Evolutionary conservation across 2,329 filamentous ascomycete species (phyloP).

Genomic region (Lasiodiplodia citricola): DNA sequence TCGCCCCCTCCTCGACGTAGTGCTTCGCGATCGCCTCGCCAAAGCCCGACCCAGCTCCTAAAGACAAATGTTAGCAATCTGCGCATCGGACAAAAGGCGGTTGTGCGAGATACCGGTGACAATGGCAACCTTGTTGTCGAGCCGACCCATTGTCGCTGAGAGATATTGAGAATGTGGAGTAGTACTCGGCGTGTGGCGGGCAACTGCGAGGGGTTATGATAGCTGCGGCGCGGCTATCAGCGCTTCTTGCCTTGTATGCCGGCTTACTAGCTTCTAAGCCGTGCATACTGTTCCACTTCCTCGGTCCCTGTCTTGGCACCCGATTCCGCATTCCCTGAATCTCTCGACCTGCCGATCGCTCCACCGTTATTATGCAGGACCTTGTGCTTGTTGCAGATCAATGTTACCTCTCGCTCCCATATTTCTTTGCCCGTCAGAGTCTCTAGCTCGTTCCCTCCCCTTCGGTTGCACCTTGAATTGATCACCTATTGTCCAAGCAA

Average conservation of each 20-base stretch:
- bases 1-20: slow-evolving; percentile 64
- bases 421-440: not conserved
- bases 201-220: not conserved
- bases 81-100: slow-evolving; percentile 29
- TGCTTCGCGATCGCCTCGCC: slow-evolving; percentile 66
- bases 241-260: slow-evolving; percentile 9
- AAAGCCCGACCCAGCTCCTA: slow-evolving; percentile 67
- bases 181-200: not conserved
- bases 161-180: slow-evolving; percentile 17
- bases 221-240: slow-evolving; percentile 17
- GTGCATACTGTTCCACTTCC: slow-evolving; percentile 3
- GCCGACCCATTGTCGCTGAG: slow-evolving; percentile 41
- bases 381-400: not conserved
- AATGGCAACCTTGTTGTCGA: slow-evolving; percentile 62
- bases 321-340: slow-evolving; percentile 3
- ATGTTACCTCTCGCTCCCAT: not conserved
- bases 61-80: slow-evolving; percentile 24
- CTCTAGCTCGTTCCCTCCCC: not conserved
- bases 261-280: slow-evolving; percentile 17
- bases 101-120: slow-evolving; percentile 53
- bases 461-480: not conserved
- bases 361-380: slow-evolving; percentile 12
- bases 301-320: slow-evolving; percentile 18
- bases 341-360: slow-evolving; percentile 1
- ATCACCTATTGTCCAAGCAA: too few species aligned